These are phyloP conservation scores for Brassica incana DNA, from an alignment of 345 rosid genomes.

Conservation along the genomic window DNA sequence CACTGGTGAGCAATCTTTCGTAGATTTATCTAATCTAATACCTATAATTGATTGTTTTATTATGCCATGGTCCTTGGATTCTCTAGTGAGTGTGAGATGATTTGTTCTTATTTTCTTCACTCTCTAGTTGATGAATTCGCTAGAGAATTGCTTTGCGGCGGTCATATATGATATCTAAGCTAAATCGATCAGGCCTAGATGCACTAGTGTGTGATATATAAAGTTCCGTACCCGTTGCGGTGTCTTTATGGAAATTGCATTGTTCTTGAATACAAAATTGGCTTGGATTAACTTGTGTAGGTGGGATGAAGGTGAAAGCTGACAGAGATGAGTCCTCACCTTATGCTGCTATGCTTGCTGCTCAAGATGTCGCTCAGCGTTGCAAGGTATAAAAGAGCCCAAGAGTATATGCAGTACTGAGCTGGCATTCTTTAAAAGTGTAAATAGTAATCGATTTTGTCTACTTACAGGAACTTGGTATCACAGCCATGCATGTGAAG, in stretches of 20 bases:
- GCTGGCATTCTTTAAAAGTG: background rate
- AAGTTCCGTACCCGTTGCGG: background rate
- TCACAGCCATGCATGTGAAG: slow-evolving; percentile 78
- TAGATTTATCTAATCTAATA: background rate
- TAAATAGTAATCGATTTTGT: background rate
- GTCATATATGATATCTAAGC: no score
- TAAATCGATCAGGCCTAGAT: no score
- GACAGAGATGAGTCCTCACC: slow-evolving; percentile 83
- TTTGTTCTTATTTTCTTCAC: background rate
- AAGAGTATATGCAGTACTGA: background rate
- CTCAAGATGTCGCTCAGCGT: slow-evolving; percentile 71
- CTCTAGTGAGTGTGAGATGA: background rate
- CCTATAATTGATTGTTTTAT: background rate
- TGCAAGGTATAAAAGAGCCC: slow-evolving; percentile 54
- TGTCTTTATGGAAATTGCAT: background rate
- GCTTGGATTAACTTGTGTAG: slow-evolving; percentile 31
- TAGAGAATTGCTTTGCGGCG: background rate
- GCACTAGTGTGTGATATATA: background rate
- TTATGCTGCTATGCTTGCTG: slow-evolving; percentile 88
- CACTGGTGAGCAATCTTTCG: slow-evolving; percentile 47
- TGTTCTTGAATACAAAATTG: background rate
- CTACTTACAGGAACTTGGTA: slow-evolving; percentile 59
- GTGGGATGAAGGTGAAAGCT: slow-evolving; percentile 97
- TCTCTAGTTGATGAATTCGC: background rate
- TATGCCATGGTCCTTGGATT: background rate